These are phyloP conservation scores for Scedosporium boydii DNA, from an alignment of 2,329 filamentous ascomycete genomes.

Conservation along the genomic window DNA sequence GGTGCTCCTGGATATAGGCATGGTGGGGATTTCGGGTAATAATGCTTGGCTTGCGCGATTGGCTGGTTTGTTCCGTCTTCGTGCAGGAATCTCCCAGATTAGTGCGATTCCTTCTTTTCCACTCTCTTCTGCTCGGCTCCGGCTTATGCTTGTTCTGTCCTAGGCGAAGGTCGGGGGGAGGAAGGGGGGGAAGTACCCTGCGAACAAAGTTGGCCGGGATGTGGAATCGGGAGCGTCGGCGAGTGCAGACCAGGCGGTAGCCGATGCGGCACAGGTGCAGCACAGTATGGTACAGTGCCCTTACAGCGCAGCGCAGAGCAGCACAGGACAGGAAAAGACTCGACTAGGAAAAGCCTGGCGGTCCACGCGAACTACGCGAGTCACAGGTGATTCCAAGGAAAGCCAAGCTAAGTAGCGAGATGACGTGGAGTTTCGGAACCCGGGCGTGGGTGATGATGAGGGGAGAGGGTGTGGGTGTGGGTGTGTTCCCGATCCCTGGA, in stretches of 20 bases:
- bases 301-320: too few species aligned
- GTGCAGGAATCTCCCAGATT: not conserved
- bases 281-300: too few species aligned
- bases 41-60: conserved; percentile 1
- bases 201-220: not conserved
- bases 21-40: conserved; percentile 13
- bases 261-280: not conserved
- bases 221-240: not conserved
- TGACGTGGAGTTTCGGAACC: not conserved
- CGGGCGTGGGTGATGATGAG: not conserved
- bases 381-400: not conserved
- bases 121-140: not conserved
- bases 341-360: not conserved
- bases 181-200: not conserved
- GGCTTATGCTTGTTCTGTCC: not conserved
- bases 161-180: not conserved
- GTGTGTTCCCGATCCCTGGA: not conserved
- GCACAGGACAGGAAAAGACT: not conserved
- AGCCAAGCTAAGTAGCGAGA: not conserved
- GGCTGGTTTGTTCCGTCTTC: not conserved
- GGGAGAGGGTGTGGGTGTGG: too few species aligned
- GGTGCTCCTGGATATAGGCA: conserved; percentile 23
- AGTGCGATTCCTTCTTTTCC: not conserved
- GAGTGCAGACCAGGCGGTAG: not conserved
- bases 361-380: not conserved